Evolutionary conservation across 2,329 filamentous ascomycete genomes (phyloP), one percentile per base, ranked within the genome.

Genomic region (Ceratocystis diversiconidia): DNA sequence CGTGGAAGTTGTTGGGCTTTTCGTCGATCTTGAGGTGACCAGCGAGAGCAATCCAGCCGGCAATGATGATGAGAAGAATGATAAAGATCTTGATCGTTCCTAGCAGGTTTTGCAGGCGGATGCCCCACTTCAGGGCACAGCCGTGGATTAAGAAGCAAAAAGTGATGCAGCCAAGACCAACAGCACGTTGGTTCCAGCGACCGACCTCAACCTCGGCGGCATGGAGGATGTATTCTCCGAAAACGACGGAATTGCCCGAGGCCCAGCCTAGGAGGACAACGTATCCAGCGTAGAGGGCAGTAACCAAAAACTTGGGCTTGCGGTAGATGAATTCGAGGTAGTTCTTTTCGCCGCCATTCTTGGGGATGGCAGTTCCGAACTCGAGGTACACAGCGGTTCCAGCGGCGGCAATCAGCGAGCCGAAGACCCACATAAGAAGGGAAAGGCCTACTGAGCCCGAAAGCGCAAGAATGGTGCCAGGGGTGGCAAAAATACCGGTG

Each of bases 211-310:
- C 78, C 12, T 83, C 75, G 10, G 85, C 82, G 7, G 85, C 86
- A 71, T 85, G 79, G 1, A 89, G 78, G 66, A 89, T 83, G 73
- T 88, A 88, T 72, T 87, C 84, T 67, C 85, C 85, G 69, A 89
- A 88, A 48, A 88, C 80, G 68, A 89, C 82, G 0, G 82, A 86
- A 73, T 88, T 88, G 15, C 82, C 82, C 5, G 82, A 82, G 0
- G 84, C 83, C 83, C 84, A 87, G 12, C 82, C 83, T 19, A 87
- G 79, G 1, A 88, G 77, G 30, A 88, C 71, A 12, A 85, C 81
- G 68, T 87, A 86, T 36, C 80, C 79, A 3, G 79, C 76, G 73
- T 85, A 87, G 65, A 86, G 75, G 15, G 79, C 80, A 6, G 84
- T 87, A 59, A 78, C 79, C 7, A 87, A 77, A 71, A 86, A 86